Evolutionary conservation across 2,329 filamentous ascomycete genomes (phyloP), one percentile per base, ranked within the genome.

Genomic region (Didymella pomorum): DNA sequence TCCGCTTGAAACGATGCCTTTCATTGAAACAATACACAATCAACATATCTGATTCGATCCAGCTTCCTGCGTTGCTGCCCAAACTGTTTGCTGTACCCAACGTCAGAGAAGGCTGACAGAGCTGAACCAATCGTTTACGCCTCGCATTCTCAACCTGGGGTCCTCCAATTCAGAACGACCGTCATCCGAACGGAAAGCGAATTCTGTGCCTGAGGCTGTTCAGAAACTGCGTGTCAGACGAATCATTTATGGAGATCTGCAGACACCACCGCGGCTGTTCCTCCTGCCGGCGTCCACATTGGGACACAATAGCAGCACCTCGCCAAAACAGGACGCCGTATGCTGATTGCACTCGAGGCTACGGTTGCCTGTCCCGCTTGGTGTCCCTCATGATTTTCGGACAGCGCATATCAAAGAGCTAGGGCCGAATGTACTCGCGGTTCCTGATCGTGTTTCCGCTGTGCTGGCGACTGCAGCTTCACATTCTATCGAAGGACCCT

Each of bases 121-220:
- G 43, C 57, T 48, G 37, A 45, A 48, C 69, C 68, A 72, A 71
- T 72, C 47, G 60, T 45, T 31, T 55, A 57, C 65, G 64, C 68
- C 62, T 64, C 57, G 58, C 16, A 45, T 47, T 37, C 39, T 52
- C 57, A 59, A 52, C 42, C 47, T 33, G 28, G 43, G 33, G 60
- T 66, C 62, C 65, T 67, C 45, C 61, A 63, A 43, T 31, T 20
- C n/a, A 33, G 18, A 42, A n/a, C 33, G 3, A 4, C 25, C 51
- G 18, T 42, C 23, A 41, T 47, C 11, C 43, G 25, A 39, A 31
- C 31, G 31, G 23, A 45, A 41, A 25, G 12, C 7, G 10, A 9
- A 9, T 14, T 41, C 10, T 33, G 25, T 54, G 43, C 51, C 52
- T 55, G 44, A 28, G 26, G 37, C 21, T 26, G 18, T 35, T 2